Base-by-base conservation (phyloP, 495 filamentous ascomycete genomes). In the Aspergillus indologenus region DNA sequence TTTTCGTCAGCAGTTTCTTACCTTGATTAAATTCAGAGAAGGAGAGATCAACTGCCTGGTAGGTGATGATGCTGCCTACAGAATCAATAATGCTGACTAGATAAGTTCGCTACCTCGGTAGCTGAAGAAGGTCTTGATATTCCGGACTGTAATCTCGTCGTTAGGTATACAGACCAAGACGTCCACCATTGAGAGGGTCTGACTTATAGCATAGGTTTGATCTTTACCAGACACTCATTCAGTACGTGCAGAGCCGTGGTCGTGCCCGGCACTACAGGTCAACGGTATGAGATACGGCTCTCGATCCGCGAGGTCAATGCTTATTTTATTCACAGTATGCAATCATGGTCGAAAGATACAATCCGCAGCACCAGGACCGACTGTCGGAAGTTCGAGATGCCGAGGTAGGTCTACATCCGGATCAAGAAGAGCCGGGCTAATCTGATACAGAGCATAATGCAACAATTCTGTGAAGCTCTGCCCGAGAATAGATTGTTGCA, bases 111-210 rank as follows among this genome's bases (percentile, higher is more conserved):
- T 40, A 97, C 94, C 4, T 92, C 90, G 1, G 89, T 97, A 4
- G 94, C 89, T 2, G 94, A 98, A 70, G 94, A 98, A 72, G 94
- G 94, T 5, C 83, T 98, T 31, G 94, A 98, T 72, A 92, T 98
- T 46, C 92, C 93, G 0, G 91, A 96, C 63, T 98, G 94, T 79
- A 97, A 96, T 62, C 71, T 95, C 15, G 84, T 98, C 21, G 83
- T 98, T 51, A 81, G 87, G 75, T 80, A 61, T 22, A 51, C 29
- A 24, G 18, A 8, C 11, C 19, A 4, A 19, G n/a, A 1, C 2
- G 9, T 1, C 18, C n/a, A 21, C 7, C 44, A 21, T 23, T 26
- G 52, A 44, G 7, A 1, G 45, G 1, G 1, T 17, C 20, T 7
- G 47, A 29, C 46, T 60, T 15, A 59, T 15, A 29, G 52, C 59